Percentiles rank a stretch among this genome's conserved stretches.
phyloP scores from a whole-genome alignment of 805 yeast species.

The Metschnikowia borealis region DNA sequence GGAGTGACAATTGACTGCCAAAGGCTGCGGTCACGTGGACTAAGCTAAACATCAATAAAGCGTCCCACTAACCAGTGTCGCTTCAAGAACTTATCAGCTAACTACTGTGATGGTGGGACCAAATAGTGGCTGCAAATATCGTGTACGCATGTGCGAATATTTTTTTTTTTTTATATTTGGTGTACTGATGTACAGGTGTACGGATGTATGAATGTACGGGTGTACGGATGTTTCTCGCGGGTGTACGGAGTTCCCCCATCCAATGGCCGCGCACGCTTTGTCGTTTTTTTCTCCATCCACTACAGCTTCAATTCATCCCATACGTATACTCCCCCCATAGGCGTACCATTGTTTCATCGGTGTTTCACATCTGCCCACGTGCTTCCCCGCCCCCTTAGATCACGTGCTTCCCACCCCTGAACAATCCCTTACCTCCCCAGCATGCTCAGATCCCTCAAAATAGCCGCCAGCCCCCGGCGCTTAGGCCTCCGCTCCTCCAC shows the following conservation, averaged over 20 bases:
- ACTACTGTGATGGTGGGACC: too few relatives aligned
- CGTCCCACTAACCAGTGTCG: too few relatives aligned
- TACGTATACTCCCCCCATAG: background rate
- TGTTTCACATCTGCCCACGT: background rate
- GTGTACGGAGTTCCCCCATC: slow-evolving; percentile 17
- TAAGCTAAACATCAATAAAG: too few relatives aligned
- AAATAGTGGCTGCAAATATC: too few relatives aligned
- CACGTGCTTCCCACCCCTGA: background rate
- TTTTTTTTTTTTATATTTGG: too few relatives aligned
- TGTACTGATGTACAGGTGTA: background rate
- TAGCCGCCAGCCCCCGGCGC: background rate
- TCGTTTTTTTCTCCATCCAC: slow-evolving; percentile 13
- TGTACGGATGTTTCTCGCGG: background rate
- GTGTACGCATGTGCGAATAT: too few relatives aligned
- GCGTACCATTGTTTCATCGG: background rate
- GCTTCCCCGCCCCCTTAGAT: too few relatives aligned
- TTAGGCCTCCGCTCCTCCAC: too few relatives aligned
- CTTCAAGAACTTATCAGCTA: too few relatives aligned
- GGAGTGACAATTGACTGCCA: too few relatives aligned
- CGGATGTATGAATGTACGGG: background rate
- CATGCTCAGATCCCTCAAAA: slow-evolving; percentile 11
- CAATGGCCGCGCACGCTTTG: slow-evolving; percentile 17
- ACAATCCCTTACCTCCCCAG: slow-evolving; percentile 3
- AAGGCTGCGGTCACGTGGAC: too few relatives aligned
- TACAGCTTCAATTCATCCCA: background rate